phyloP scores from a whole-genome alignment of 768 basidiomycete genomes.

The Coprinellus micaceus region DNA sequence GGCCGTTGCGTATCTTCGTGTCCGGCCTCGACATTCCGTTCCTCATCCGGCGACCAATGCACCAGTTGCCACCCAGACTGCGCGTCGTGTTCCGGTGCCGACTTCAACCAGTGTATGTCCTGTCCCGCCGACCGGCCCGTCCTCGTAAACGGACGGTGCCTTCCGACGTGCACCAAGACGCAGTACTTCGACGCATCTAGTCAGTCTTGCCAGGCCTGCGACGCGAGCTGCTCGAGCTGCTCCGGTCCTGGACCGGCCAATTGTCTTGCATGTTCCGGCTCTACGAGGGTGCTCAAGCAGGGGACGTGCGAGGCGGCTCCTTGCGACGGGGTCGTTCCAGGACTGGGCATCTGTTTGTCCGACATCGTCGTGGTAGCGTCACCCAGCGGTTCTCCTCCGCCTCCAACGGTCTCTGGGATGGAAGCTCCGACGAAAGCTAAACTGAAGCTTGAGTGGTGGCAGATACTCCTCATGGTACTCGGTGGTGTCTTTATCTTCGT shows the following conservation, averaged over 20 bases:
- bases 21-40: constrained; percentile 63
- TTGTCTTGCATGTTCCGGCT: constrained; percentile 72
- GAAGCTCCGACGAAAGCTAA: constrained; percentile 43
- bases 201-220: constrained; percentile 66
- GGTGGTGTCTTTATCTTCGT: constrained; percentile 79
- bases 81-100: constrained; percentile 72
- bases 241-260: constrained; percentile 60
- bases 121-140: constrained; percentile 70
- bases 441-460: constrained; percentile 67
- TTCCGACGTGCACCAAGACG: constrained; percentile 68
- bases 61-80: constrained; percentile 83
- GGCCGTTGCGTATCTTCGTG: constrained; percentile 78
- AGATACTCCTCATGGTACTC: constrained; percentile 79
- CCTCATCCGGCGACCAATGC: constrained; percentile 57
- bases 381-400: constrained; percentile 44
- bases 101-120: constrained; percentile 74
- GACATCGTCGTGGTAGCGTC: constrained; percentile 58
- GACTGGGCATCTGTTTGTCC: constrained; percentile 77
- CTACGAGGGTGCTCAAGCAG: constrained; percentile 55
- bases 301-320: constrained; percentile 64
- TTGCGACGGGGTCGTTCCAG: constrained; percentile 62
- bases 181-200: constrained; percentile 71
- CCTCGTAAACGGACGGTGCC: constrained; percentile 69
- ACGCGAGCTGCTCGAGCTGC: constrained; percentile 76
- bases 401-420: constrained; percentile 58